Evolutionary conservation across 2,329 filamentous ascomycete genomes (phyloP), one percentile per base, ranked within the genome.

Genomic region (Chaetomiaceae sp.): DNA sequence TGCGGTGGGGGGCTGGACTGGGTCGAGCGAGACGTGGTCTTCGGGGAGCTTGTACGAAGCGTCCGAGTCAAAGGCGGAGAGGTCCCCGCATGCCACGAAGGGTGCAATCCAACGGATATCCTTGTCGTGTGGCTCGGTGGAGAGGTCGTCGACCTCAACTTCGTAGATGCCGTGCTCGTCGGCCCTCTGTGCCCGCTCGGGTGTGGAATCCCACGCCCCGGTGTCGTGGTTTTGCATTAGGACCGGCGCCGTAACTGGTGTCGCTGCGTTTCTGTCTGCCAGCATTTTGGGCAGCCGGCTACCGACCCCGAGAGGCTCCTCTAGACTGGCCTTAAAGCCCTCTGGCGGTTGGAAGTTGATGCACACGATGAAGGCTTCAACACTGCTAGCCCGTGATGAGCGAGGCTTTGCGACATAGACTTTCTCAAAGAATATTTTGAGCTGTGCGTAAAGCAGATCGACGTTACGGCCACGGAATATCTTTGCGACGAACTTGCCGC

Each of bases 401-500:
- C 94, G 78, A 2, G 94, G 94, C 74, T 99, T 99, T 11, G 94
- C 91, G 14, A 97, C 90, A 20, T 89, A 82, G 37, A 99, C 94
- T 49, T 82, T 76, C 60, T 87, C 82, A 62, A 99, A 99, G 50
- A 97, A 90, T 18, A 92, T 82, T 68, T 91, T 94, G 48, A 99
- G 80, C 69, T 99, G 94, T 2, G 90, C 90, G 66, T 94, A 97
- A 8, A 99, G 81, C 21, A 97, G 76, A 66, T 97, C 94, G n/a
- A 97, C 91, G 64, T 97, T 94, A 62, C 90, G 86, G 14, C 89
- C 91, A 14, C 94, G 78, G 74, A 99, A 99, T 56, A 99, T 96
- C 75, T 99, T 99, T 55, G 94, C 94, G 7, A 99, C 92, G 63
- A 99, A 99, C 65, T 90, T 95, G 58, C 94, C 94, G 38, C 94